Base-by-base conservation (phyloP, 768 basidiomycete genomes). In the Pleurotus pulmonarius region DNA sequence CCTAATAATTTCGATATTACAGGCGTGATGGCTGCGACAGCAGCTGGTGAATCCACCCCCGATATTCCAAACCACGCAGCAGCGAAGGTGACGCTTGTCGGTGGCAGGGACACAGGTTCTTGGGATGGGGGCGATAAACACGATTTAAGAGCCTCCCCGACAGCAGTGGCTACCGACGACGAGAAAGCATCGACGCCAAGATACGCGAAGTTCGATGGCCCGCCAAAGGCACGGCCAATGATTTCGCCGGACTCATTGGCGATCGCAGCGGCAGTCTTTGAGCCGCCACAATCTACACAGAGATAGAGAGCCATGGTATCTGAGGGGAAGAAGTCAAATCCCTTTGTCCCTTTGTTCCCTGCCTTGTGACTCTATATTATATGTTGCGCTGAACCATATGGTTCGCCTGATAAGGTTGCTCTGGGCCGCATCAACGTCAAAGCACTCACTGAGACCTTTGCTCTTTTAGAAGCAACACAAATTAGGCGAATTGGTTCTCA, bases 271-370 rank as follows among this genome's bases (percentile, higher is more conserved):
- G 87, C 81, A 8, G 94, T 94, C 74, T 95, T 96, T 44, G 90
- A 90, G 18, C 91, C 93, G 26, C 93, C 93, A 59, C 92, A 93
- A 70, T 94, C 92, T 60, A 90, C 86, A 64, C 87, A 92, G 60
- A 94, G 85, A 65, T 82, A 89, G 63, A 90, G 71, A 9, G 85
- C 72, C 82, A 84, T 83, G 25, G 55, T 51, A 51, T 40, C 4
- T 34, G 29, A 11, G 29, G 1, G 11, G 29, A 8, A 8, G 29
- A 34, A 34, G 29, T 3, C 29, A 34, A 11, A 34, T 8, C 11
- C 9, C 29, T 34, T 3, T 34, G 29, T 34, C 29, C 9, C 29
- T 34, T 34, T 34, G 9, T 34, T 34, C 9, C 29, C 3, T 11
- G 29, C 11, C 29, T 34, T 34, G 29, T 34, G 29, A 15, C 22